These are phyloP conservation scores for Colletotrichum sp. DNA, from an alignment of 2,329 filamentous ascomycete genomes.

Conservation along the genomic window DNA sequence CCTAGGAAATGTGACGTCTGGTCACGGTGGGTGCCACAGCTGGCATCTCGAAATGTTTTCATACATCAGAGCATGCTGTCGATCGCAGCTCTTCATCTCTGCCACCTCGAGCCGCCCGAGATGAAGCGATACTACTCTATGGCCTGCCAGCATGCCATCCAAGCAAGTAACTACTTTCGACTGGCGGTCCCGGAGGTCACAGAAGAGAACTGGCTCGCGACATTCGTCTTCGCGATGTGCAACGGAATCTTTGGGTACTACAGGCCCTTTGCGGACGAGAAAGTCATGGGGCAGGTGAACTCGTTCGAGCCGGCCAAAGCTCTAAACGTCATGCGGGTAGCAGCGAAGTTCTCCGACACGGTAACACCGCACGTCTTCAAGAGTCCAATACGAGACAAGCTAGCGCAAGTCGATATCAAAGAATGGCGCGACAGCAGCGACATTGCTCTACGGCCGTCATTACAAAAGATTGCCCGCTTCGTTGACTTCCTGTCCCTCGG, in stretches of 20 bases:
- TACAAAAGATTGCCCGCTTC: conserved; percentile 8
- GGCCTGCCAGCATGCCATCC: conserved; percentile 20
- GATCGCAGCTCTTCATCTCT: conserved; percentile 20
- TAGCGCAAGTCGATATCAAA: conserved; percentile 10
- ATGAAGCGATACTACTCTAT: conserved; percentile 22
- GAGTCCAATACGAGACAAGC: conserved; percentile 15
- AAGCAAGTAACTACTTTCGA: conserved; percentile 22
- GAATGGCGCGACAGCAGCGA: conserved; percentile 14
- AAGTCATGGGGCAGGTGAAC: conserved; percentile 8
- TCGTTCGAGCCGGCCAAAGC: conserved; percentile 12
- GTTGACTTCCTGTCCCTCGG: not conserved
- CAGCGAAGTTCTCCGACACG: conserved; percentile 16
- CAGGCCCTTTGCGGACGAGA: conserved; percentile 19
- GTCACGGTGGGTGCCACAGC: conserved; percentile 20
- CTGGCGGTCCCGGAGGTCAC: conserved; percentile 17
- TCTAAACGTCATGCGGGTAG: conserved; percentile 14
- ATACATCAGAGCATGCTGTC: conserved; percentile 22
- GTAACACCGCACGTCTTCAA: conserved; percentile 12
- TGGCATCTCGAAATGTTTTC: conserved; percentile 18
- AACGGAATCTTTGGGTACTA: conserved; percentile 23
- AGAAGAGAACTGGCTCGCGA: conserved; percentile 21
- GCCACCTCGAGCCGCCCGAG: conserved; percentile 19
- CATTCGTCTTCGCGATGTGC: conserved; percentile 20
- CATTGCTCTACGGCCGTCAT: not conserved
- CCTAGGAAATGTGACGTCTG: conserved; percentile 22